Evolutionary conservation across 1,284 basidiomycete species (phyloP), one percentile per base, ranked within the genome.

Genomic region (Trichosporon asahii): DNA sequence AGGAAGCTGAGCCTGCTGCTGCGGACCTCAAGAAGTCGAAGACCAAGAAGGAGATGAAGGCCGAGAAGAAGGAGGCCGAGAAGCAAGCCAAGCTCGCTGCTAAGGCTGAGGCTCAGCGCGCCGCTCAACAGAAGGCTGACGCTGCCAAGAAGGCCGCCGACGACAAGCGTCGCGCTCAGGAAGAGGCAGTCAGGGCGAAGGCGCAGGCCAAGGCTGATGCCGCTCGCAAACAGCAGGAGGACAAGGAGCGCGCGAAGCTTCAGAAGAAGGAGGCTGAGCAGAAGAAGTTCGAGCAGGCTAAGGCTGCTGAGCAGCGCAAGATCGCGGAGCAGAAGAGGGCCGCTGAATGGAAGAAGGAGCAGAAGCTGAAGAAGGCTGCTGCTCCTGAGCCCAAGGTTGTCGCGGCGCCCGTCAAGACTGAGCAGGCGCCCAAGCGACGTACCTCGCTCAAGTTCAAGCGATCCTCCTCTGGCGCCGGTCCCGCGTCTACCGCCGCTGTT

Each of bases 11-110:
- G 12, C 44, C 29, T 3, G 66, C 70, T 12, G 31, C 60, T 2
- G 55, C 61, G 12, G 31, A 68, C 12, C 68, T 69, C 11, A 69
- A 72, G 4, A 79, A 79, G 69, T n/a, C 67, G n/a, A 81, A 92
- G 79, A 90, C 92, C 80, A 93, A 92, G 83, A 88, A 90, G 75
- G 89, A 92, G 75, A 84, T 94, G 31, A 87, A 88, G 53, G 87
- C 87, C 67, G 91, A 93, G 76, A 90, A 77, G 29, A 77, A 77
- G 77, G 76, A 72, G 9, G 73, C 70, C 18, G 77, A 77, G 25
- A 75, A 69, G 65, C 64, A 64, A 15, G 66, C 66, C 12, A 68
- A 70, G 67, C 60, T 64, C 29, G 66, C 67, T 37, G 71, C 71
- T 29, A 67, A 68, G 63, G 55, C 55, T 21, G 63, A 70, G 66